A percentile compares a stretch with the other conserved stretches of the same genome.
These are phyloP conservation scores for Rhizophora apiculata DNA, from an alignment of 345 rosid genomes.

Conservation along the genomic window DNA sequence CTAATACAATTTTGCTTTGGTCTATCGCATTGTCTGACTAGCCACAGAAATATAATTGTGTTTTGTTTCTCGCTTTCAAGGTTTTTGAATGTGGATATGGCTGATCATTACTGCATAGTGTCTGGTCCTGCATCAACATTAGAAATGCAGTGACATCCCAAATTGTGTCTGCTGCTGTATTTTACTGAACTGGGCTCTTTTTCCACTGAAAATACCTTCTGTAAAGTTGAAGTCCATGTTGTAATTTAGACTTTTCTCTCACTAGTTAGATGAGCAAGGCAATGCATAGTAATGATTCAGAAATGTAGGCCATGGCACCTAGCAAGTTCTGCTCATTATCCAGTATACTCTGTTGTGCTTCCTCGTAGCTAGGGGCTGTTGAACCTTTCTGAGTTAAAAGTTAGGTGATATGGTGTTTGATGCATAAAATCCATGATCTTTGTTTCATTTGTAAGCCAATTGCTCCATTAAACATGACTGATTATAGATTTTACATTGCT, in stretches of 20 bases:
- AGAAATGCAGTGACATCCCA: no score
- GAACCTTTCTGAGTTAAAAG: not conserved
- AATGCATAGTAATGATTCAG: not conserved
- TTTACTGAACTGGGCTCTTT: no score
- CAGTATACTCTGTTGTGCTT: not conserved
- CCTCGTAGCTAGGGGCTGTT: not conserved
- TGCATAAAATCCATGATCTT: not conserved
- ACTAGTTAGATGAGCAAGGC: not conserved
- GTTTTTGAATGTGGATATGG: no score
- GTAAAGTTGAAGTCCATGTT: not conserved
- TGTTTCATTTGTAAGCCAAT: not conserved
- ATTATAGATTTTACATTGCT: not conserved
- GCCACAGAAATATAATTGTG: no score
- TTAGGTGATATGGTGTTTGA: not conserved
- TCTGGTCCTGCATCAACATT: no score
- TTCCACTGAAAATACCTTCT: not conserved
- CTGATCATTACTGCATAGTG: no score
- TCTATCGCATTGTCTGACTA: no score
- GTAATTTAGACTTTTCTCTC: not conserved
- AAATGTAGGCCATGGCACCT: not conserved
- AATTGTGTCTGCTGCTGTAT: no score
- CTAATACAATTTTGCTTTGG: no score
- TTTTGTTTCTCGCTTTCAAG: no score
- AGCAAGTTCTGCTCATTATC: not conserved
- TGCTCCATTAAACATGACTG: not conserved